phyloP scores from a whole-genome alignment of 768 basidiomycete genomes.

The Pleurotus djamor region DNA sequence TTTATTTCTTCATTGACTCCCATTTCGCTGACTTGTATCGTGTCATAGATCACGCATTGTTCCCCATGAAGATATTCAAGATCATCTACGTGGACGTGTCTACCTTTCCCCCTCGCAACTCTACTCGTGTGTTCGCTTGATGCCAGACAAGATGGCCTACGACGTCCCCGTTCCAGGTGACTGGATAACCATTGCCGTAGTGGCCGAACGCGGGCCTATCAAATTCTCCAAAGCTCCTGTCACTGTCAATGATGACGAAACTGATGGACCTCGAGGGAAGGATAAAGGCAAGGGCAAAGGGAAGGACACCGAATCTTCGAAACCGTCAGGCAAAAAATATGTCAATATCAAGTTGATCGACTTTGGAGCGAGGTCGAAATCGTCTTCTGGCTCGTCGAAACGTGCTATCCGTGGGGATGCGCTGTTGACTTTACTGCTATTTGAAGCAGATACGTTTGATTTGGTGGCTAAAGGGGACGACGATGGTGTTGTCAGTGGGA shows the following conservation, averaged over 20 bases:
- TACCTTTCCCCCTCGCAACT: constrained; percentile 86
- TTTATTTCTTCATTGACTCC: constrained; percentile 12
- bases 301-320: constrained; percentile 27
- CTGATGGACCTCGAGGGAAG: constrained; percentile 17
- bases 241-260: constrained; percentile 44
- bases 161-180: constrained; percentile 92
- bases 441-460: constrained; percentile 81
- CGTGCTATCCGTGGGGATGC: constrained; percentile 78
- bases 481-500: constrained; percentile 12
- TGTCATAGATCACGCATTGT: constrained; percentile 63
- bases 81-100: constrained; percentile 79
- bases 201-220: constrained; percentile 86
- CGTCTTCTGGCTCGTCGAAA: constrained; percentile 43
- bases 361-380: constrained; percentile 63
- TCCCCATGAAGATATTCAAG: constrained; percentile 75
- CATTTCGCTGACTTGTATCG: background rate
- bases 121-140: constrained; percentile 80
- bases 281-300: constrained; percentile 31
- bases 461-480: constrained; percentile 49
- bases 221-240: constrained; percentile 71
- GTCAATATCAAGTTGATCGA: constrained; percentile 84
- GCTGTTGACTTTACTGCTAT: constrained; percentile 77
- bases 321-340: constrained; percentile 71
- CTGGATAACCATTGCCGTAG: constrained; percentile 95
- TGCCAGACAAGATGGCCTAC: constrained; percentile 79